Percentiles rank a stretch among this genome's conserved stretches.
Evolutionary conservation across 129 eudicot genomes (phyloP).

Genomic region (Artemisia tridentata): DNA sequence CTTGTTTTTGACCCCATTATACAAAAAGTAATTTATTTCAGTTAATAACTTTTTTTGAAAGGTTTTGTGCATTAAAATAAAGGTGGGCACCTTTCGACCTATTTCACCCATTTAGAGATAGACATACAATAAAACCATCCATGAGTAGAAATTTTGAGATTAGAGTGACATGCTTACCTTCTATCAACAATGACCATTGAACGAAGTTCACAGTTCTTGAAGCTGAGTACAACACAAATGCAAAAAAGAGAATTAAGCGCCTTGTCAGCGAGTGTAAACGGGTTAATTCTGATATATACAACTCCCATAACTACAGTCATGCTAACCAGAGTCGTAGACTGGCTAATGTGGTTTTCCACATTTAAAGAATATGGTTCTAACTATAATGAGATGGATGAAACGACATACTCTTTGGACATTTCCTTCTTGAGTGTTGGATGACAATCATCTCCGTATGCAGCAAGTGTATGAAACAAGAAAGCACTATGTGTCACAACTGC

Average conservation of each 20-base stretch:
- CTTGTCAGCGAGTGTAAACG: not conserved
- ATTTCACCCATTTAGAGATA: no score
- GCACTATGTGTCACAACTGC: slow-evolving; percentile 94
- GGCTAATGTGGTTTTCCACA: no score
- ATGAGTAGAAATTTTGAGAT: not conserved
- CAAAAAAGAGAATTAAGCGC: not conserved
- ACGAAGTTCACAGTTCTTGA: slow-evolving; percentile 86
- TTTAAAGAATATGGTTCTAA: no score
- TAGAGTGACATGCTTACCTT: slow-evolving; percentile 42
- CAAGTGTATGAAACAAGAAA: slow-evolving; percentile 59
- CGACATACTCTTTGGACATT: slow-evolving; percentile 70
- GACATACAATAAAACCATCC: not conserved
- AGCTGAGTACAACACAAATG: slow-evolving; percentile 41
- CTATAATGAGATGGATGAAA: not conserved
- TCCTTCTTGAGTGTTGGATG: slow-evolving; percentile 71
- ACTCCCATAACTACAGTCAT: no score
- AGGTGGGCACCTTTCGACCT: no score
- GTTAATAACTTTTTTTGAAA: no score
- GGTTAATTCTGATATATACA: not conserved
- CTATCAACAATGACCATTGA: slow-evolving; percentile 72
- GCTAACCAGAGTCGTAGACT: no score
- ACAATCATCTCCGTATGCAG: slow-evolving; percentile 67
- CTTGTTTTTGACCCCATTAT: no score
- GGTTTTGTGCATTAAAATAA: no score
- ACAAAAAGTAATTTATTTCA: no score